Conservation (phyloP, 176 grass and related monocot genomes). For the Bothriochloa decipiens region DNA sequence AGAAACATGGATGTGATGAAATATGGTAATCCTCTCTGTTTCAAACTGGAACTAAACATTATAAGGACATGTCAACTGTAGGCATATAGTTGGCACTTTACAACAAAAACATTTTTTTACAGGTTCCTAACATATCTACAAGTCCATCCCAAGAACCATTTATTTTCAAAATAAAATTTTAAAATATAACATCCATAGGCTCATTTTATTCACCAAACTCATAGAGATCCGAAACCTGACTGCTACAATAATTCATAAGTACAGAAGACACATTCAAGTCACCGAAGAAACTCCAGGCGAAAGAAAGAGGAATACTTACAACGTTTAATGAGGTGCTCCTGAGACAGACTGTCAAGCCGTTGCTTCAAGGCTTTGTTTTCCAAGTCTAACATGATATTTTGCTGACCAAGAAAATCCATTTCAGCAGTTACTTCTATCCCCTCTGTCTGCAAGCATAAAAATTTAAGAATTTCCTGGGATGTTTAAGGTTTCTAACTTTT, state of each 20-base stretch:
- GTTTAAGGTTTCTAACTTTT: constrained; percentile 3
- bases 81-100: neutral
- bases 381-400: constrained; percentile 90
- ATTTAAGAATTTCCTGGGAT: neutral
- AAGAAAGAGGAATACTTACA: constrained; percentile 52
- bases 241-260: neutral
- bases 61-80: neutral
- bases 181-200: neutral
- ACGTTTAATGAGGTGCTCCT: constrained; percentile 84
- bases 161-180: neutral
- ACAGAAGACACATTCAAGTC: neutral
- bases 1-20: neutral
- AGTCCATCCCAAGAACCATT: neutral
- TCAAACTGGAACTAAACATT: neutral
- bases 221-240: constrained; percentile 19
- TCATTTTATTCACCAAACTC: constrained; percentile 1
- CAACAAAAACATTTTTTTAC: neutral
- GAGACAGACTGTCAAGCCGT: constrained; percentile 76
- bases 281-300: neutral
- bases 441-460: constrained; percentile 54
- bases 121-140: neutral
- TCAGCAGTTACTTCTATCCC: constrained; percentile 78
- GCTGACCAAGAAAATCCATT: constrained; percentile 82
- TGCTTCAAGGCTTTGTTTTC: constrained; percentile 94
- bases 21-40: neutral